Conservation (phyloP, 106 monocot genomes). For the Dendrobium officinale region DNA sequence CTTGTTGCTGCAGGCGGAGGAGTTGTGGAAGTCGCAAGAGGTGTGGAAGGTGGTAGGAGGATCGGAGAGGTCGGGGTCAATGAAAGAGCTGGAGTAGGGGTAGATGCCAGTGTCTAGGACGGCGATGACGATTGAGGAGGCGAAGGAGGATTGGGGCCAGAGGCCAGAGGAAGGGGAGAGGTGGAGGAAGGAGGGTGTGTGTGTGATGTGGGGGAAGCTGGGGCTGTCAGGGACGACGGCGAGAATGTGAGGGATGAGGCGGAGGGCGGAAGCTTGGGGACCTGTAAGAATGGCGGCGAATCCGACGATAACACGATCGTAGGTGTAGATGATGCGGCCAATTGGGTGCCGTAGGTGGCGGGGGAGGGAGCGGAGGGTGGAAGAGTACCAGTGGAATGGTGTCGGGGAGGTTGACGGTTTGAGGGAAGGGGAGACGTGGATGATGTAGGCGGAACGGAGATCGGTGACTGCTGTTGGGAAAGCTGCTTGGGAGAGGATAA, state of each 20-base stretch:
- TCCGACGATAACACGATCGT: conserved; percentile 41
- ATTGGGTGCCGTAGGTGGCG: conserved; percentile 13
- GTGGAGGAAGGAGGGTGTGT: conserved; percentile 64
- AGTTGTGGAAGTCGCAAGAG: conserved; percentile 34
- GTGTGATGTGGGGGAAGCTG: conserved; percentile 63
- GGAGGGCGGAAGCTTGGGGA: conserved; percentile 35
- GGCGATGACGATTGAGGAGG: conserved; percentile 39
- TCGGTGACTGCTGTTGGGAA: neutral
- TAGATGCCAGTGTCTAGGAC: conserved; percentile 54
- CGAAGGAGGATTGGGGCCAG: conserved; percentile 49
- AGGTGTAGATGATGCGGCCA: conserved; percentile 53
- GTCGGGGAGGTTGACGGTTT: conserved; percentile 32
- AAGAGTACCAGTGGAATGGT: conserved; percentile 34
- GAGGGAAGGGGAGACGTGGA: conserved; percentile 15
- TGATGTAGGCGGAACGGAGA: neutral
- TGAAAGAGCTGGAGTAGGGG: conserved; percentile 25
- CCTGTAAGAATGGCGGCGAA: conserved; percentile 54
- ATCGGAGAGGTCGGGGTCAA: conserved; percentile 13
- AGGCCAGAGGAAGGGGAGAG: conserved; percentile 43
- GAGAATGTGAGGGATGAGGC: conserved; percentile 29
- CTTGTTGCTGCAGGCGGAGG: conserved; percentile 46
- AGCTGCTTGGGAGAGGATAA: neutral
- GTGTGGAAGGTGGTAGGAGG: conserved; percentile 18
- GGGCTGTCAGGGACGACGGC: conserved; percentile 46
- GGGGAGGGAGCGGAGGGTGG: conserved; percentile 53